These are phyloP conservation scores for Brassica rapa DNA, from an alignment of 345 rosid genomes.

Conservation along the genomic window DNA sequence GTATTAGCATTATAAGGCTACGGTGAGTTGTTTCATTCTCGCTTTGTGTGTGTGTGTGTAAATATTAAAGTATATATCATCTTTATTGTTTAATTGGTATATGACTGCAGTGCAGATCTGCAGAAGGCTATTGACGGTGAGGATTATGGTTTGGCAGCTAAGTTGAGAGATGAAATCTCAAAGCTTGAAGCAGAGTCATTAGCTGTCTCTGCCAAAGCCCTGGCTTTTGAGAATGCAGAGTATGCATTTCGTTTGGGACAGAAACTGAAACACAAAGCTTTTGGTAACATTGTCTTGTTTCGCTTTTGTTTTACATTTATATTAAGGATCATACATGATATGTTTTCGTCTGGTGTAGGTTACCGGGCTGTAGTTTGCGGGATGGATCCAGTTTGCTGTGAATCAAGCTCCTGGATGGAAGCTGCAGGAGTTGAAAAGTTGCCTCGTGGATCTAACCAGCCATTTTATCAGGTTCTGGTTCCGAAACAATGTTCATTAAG, in stretches of 20 bases:
- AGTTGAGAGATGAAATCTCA: conserved; percentile 70
- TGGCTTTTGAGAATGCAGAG: conserved; percentile 71
- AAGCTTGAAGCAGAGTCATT: conserved; percentile 83
- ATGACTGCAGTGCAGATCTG: conserved; percentile 69
- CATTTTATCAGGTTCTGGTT: conserved; percentile 85
- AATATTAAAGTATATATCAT: too few species aligned
- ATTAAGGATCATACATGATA: not conserved
- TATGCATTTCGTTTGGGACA: conserved; percentile 93
- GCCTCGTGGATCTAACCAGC: conserved; percentile 72
- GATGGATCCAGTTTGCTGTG: conserved; percentile 94
- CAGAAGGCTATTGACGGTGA: conserved; percentile 81
- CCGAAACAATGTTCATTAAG: not conserved
- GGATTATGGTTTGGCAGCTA: conserved; percentile 77
- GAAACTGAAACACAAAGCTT: conserved; percentile 76
- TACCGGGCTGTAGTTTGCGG: conserved; percentile 89
- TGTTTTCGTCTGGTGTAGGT: conserved; percentile 43
- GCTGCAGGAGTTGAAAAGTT: conserved; percentile 75
- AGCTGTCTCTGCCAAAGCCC: conserved; percentile 83
- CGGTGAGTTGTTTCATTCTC: conserved; percentile 51
- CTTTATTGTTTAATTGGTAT: conserved; percentile 4
- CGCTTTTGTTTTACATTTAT: conserved; percentile 8
- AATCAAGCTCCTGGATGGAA: conserved; percentile 89
- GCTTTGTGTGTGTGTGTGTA: not conserved
- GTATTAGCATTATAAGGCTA: conserved; percentile 63
- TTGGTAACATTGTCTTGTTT: conserved; percentile 48